These are phyloP conservation scores for Laguncularia racemosa DNA, from an alignment of 345 rosid species.

Conservation along the genomic window DNA sequence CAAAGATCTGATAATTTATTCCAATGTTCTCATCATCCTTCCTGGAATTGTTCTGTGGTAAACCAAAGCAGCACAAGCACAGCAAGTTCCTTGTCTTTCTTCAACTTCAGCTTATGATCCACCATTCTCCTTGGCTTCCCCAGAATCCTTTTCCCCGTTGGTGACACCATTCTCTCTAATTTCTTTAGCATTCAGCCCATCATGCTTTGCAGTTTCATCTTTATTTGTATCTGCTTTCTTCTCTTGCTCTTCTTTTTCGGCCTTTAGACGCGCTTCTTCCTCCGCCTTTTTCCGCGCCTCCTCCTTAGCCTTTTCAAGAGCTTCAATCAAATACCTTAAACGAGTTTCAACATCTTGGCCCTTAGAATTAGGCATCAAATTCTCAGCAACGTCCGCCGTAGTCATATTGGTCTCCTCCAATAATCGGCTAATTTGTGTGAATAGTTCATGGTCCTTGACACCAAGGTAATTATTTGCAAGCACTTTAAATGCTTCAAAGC, in stretches of 20 bases:
- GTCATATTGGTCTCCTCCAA: constrained; percentile 9
- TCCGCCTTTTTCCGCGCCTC: constrained; percentile 2
- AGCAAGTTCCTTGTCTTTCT: no score
- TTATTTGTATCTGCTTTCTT: not conserved
- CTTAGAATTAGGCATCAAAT: constrained; percentile 13
- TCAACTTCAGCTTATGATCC: no score
- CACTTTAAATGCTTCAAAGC: constrained; percentile 11
- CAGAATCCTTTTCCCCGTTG: no score
- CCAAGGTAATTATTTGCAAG: constrained; percentile 9
- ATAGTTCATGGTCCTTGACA: constrained; percentile 5
- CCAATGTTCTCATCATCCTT: no score
- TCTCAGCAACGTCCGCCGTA: constrained; percentile 19
- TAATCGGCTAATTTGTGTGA: not conserved
- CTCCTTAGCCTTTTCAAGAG: constrained; percentile 7
- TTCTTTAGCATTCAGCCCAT: no score
- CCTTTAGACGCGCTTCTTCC: not conserved
- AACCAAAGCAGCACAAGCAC: no score
- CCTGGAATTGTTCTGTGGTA: no score
- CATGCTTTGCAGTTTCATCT: no score
- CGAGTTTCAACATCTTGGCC: constrained; percentile 3
- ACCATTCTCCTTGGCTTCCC: no score
- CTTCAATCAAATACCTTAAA: constrained; percentile 5
- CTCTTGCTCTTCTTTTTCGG: not conserved
- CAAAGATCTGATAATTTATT: no score
- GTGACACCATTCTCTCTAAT: no score